Conservation (phyloP, 148 eudicot genomes). For the Tetragonia tetragonoides region DNA sequence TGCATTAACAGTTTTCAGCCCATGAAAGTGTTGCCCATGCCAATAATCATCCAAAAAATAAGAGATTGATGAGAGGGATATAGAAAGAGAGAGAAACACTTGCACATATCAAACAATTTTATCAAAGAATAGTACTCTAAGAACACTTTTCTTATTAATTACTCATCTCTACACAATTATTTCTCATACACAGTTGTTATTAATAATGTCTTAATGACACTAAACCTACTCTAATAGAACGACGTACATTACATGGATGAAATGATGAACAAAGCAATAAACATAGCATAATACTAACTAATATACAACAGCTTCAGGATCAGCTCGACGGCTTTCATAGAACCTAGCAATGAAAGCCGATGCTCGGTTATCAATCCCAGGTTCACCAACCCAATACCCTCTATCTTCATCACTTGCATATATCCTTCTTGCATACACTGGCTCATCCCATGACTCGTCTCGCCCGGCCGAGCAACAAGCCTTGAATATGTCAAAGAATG, state of each 20-base stretch:
- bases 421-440: slow-evolving; percentile 24
- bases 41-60: no score
- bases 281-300: neutral
- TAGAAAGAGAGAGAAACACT: no score
- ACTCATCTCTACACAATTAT: no score
- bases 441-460: slow-evolving; percentile 27
- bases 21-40: no score
- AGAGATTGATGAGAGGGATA: no score
- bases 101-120: no score
- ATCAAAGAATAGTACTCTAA: no score
- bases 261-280: neutral
- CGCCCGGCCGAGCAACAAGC: slow-evolving; percentile 31
- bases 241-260: neutral
- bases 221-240: no score
- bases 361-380: slow-evolving; percentile 34
- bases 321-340: slow-evolving; percentile 25
- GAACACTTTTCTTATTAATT: no score
- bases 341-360: slow-evolving; percentile 30
- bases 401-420: slow-evolving; percentile 38
- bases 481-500: slow-evolving; percentile 32
- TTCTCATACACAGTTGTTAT: no score
- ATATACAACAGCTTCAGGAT: slow-evolving; percentile 18
- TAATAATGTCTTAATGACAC: no score
- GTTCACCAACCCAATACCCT: slow-evolving; percentile 45
- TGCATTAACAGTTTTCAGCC: no score